A percentile compares a stretch with the other conserved stretches of the same genome.
Evolutionary conservation across 2,329 filamentous ascomycete genomes (phyloP).

Genomic region (Dendrostoma leiphaemia): DNA sequence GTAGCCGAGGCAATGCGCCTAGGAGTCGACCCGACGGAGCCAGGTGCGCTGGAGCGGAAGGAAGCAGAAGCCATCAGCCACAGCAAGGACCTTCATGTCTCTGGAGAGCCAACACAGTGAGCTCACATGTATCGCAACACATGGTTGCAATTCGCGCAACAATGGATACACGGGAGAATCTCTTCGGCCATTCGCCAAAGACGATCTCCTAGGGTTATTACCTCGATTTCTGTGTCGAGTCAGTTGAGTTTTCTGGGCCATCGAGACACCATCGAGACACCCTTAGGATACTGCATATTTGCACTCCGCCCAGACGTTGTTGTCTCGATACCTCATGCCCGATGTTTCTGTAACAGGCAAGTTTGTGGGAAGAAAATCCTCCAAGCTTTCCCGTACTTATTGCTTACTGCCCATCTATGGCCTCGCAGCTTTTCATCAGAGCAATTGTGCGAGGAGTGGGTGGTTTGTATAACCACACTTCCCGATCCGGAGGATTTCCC

Average conservation of each 20-base stretch:
- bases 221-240: not conserved
- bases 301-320: no score
- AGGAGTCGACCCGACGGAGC: conserved; percentile 47
- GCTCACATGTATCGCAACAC: not conserved
- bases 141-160: not conserved
- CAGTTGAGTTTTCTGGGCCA: not conserved
- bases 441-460: no score
- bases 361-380: no score
- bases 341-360: no score
- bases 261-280: no score
- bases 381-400: no score
- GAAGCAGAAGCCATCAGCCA: conserved; percentile 23
- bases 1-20: conserved; percentile 46
- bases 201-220: no score
- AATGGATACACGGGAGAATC: no score
- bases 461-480: not conserved
- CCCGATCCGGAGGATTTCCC: not conserved
- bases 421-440: no score
- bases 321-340: no score
- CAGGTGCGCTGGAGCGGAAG: conserved; percentile 38
- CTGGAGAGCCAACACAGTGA: not conserved
- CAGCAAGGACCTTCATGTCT: conserved; percentile 23
- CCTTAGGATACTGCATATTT: not conserved
- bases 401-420: no score
- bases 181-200: no score